phyloP scores from a whole-genome alignment of 2,329 filamentous ascomycete species.

The Trichophyton equinum region DNA sequence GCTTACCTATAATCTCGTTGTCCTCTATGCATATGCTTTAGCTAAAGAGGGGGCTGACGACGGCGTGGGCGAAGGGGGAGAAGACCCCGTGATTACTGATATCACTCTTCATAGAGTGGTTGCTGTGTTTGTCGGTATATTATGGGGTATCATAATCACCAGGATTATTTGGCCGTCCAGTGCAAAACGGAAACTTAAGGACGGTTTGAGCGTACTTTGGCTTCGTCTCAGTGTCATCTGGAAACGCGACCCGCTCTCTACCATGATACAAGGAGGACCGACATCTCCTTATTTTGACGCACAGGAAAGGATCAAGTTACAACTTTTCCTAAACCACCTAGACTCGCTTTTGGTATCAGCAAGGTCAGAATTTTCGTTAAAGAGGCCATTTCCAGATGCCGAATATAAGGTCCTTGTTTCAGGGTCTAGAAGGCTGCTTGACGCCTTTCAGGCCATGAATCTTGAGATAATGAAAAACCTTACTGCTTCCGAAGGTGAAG shows the following conservation, averaged over 20 bases:
- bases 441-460: slow-evolving; percentile 94
- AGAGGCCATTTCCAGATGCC: slow-evolving; percentile 69
- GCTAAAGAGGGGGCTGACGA: slow-evolving; percentile 67
- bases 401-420: slow-evolving; percentile 63
- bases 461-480: slow-evolving; percentile 74
- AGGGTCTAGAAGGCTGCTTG: slow-evolving; percentile 71
- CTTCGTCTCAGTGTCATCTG: slow-evolving; percentile 91
- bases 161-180: slow-evolving; percentile 89
- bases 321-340: slow-evolving; percentile 62
- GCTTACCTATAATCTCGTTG: slow-evolving; percentile 89
- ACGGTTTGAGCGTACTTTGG: slow-evolving; percentile 82
- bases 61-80: slow-evolving; percentile 73
- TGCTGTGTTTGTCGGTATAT: slow-evolving; percentile 70
- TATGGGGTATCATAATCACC: slow-evolving; percentile 88
- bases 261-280: slow-evolving; percentile 49
- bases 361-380: slow-evolving; percentile 75
- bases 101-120: slow-evolving; percentile 81
- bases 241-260: slow-evolving; percentile 79
- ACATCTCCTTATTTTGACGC: slow-evolving; percentile 64
- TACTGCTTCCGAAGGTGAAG: slow-evolving; percentile 64
- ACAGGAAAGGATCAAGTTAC: slow-evolving; percentile 76
- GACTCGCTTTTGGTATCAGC: slow-evolving; percentile 62
- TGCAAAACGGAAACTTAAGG: slow-evolving; percentile 73
- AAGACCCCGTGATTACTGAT: slow-evolving; percentile 69
- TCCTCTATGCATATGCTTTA: slow-evolving; percentile 85